phyloP scores from a whole-genome alignment of 2,329 filamentous ascomycete genomes.

The Cladophialophora immunda region DNA sequence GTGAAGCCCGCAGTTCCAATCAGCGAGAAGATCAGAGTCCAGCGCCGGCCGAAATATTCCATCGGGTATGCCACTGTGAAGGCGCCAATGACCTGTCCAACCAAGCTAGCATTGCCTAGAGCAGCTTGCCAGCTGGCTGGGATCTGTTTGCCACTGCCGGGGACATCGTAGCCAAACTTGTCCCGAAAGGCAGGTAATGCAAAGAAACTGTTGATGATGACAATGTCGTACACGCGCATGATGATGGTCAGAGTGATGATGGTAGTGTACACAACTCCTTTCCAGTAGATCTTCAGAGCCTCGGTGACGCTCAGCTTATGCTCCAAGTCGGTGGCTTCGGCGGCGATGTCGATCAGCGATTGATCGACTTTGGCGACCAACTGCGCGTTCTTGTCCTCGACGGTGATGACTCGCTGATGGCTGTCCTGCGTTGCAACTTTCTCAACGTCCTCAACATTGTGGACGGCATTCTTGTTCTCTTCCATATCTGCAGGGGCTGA shows the following conservation, averaged over 20 bases:
- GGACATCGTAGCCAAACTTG: slow-evolving; percentile 32
- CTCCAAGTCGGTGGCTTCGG: slow-evolving; percentile 15
- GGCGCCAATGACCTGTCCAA: slow-evolving; percentile 72
- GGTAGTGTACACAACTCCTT: slow-evolving; percentile 5
- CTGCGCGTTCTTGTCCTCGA: slow-evolving; percentile 16
- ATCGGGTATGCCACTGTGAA: slow-evolving; percentile 71
- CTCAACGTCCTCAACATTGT: slow-evolving; percentile 13
- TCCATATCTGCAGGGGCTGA: background rate
- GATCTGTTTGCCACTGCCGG: slow-evolving; percentile 54
- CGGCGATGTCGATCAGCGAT: slow-evolving; percentile 17
- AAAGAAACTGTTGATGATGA: slow-evolving; percentile 42
- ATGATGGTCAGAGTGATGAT: slow-evolving; percentile 37
- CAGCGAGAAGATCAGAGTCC: slow-evolving; percentile 60
- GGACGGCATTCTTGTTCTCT: background rate
- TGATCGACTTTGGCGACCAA: slow-evolving; percentile 16
- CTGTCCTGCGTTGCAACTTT: slow-evolving; percentile 2
- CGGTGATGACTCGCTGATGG: slow-evolving; percentile 5
- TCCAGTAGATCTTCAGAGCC: slow-evolving; percentile 18
- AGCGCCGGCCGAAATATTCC: slow-evolving; percentile 73
- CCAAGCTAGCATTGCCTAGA: slow-evolving; percentile 63
- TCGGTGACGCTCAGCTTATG: slow-evolving; percentile 15
- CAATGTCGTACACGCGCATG: slow-evolving; percentile 43
- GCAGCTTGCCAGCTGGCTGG: slow-evolving; percentile 66
- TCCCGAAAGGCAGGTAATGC: slow-evolving; percentile 46
- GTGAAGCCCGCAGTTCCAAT: slow-evolving; percentile 37